Conservation (phyloP, 2,329 filamentous ascomycete species). For the Neonectria coccinea region DNA sequence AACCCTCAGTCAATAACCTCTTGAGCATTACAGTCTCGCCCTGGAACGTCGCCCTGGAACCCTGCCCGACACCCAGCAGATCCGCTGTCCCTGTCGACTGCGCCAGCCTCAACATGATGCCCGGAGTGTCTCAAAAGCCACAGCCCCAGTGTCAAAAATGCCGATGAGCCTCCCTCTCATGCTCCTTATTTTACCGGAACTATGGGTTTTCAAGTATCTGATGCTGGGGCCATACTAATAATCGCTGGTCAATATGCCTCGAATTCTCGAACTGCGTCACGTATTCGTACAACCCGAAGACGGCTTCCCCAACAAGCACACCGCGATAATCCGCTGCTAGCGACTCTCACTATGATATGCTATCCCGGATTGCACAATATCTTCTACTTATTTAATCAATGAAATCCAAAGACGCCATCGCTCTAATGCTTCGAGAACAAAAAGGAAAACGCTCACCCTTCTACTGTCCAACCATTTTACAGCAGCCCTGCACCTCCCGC, state of each 20-base stretch:
- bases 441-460: slow-evolving; percentile 34
- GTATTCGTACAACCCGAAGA: neutral
- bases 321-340: neutral
- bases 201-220: slow-evolving; percentile 4
- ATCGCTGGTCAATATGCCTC: neutral
- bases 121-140: slow-evolving; percentile 29
- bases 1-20: neutral
- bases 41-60: no score
- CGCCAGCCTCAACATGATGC: slow-evolving; percentile 29
- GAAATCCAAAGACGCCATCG: slow-evolving; percentile 47
- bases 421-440: slow-evolving; percentile 41
- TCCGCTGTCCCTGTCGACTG: slow-evolving; percentile 11
- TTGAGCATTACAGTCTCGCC: neutral
- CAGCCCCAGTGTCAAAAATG: slow-evolving; percentile 17
- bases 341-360: neutral
- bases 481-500: slow-evolving; percentile 52
- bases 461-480: slow-evolving; percentile 11
- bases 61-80: neutral
- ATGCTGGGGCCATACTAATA: slow-evolving; percentile 2
- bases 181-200: slow-evolving; percentile 6
- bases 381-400: slow-evolving; percentile 25
- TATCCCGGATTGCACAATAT: neutral
- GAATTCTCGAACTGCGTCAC: neutral
- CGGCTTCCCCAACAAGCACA: neutral
- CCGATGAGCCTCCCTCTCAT: neutral